Evolutionary conservation across 2,329 filamentous ascomycete species (phyloP).

Genomic region (Chaetoscypha palmicola): DNA sequence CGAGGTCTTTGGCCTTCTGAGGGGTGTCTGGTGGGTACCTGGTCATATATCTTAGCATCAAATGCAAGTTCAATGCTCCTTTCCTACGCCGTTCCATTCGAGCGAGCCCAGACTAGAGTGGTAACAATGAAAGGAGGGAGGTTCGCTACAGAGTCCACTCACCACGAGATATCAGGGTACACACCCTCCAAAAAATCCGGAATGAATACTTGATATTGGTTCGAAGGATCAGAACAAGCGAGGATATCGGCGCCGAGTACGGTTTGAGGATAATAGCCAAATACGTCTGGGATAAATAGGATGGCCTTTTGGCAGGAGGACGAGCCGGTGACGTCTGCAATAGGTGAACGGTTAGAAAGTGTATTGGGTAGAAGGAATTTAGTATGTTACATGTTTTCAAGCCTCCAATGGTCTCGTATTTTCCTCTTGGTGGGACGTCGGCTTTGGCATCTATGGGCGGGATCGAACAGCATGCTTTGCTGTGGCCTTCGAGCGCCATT

Average conservation of each 20-base stretch:
- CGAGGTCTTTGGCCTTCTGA: conserved; percentile 55
- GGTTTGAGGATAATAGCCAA: conserved; percentile 62
- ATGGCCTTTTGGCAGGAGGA: conserved; percentile 46
- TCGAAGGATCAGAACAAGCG: conserved; percentile 43
- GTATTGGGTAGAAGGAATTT: conserved; percentile 65
- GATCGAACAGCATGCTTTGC: conserved; percentile 50
- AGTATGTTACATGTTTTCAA: conserved; percentile 50
- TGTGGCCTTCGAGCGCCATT: conserved; percentile 39
- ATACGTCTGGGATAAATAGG: conserved; percentile 54
- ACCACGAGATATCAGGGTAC: conserved; percentile 40
- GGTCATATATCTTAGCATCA: not conserved
- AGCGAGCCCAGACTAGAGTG: too few species aligned
- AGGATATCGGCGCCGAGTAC: conserved; percentile 64
- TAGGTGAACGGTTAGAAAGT: conserved; percentile 48
- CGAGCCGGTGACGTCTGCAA: conserved; percentile 33
- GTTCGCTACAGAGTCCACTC: not conserved
- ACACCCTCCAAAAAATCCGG: conserved; percentile 81
- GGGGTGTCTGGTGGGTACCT: conserved; percentile 52
- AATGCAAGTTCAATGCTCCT: not conserved
- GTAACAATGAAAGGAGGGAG: not conserved
- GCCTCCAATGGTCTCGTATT: conserved; percentile 49
- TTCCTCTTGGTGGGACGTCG: conserved; percentile 48
- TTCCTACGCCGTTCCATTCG: too few species aligned
- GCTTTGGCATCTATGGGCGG: conserved; percentile 47
- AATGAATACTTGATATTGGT: conserved; percentile 79